phyloP scores from a whole-genome alignment of 306 rosid genomes.

The Delonix regia region DNA sequence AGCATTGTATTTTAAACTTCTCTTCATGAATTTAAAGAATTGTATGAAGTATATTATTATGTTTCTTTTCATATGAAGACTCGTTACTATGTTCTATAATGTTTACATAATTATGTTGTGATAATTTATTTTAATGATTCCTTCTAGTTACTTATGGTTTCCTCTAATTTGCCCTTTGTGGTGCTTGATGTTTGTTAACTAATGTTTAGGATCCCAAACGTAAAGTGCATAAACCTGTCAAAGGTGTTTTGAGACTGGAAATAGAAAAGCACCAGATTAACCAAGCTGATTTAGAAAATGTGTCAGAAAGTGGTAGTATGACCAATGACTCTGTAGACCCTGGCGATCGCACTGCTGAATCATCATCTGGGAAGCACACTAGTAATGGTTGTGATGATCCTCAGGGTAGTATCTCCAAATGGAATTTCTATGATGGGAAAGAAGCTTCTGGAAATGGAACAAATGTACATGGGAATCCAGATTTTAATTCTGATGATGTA shows the following conservation, averaged over 20 bases:
- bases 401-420: constrained; percentile 72
- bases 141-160: background rate
- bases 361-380: constrained; percentile 66
- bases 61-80: constrained; percentile 24
- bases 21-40: constrained; percentile 4
- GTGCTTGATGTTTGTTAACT: constrained; percentile 15
- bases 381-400: constrained; percentile 80
- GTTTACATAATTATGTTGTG: background rate
- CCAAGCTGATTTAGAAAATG: constrained; percentile 75
- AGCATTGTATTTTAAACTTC: background rate
- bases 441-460: constrained; percentile 73
- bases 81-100: background rate
- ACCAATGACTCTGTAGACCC: constrained; percentile 84
- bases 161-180: constrained; percentile 30
- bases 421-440: constrained; percentile 62
- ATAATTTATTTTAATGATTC: background rate
- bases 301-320: constrained; percentile 88
- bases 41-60: background rate
- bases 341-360: constrained; percentile 63
- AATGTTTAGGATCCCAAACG: constrained; percentile 86
- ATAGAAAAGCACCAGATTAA: constrained; percentile 92
- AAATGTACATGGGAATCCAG: constrained; percentile 59
- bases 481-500: constrained; percentile 73
- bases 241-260: constrained; percentile 89
- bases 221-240: constrained; percentile 93